These are phyloP conservation scores for Collybia nuda DNA, from an alignment of 768 basidiomycete genomes.

Conservation along the genomic window DNA sequence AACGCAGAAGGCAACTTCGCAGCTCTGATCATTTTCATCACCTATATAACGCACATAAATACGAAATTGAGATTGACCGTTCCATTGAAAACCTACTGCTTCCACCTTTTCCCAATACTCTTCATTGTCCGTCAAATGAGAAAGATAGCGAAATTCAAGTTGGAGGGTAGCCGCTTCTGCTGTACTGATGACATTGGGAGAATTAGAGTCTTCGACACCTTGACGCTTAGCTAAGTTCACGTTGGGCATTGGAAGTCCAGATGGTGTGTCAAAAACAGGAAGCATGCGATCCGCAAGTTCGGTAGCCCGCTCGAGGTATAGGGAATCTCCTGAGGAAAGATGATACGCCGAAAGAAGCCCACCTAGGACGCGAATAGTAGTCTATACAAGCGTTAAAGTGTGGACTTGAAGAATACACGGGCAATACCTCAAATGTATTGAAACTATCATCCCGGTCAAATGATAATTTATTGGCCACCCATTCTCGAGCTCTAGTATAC, in stretches of 20 bases:
- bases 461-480: slow-evolving; percentile 67
- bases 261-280: slow-evolving; percentile 78
- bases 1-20: slow-evolving; percentile 66
- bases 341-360: slow-evolving; percentile 88
- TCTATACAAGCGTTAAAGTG: slow-evolving; percentile 47
- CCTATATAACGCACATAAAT: slow-evolving; percentile 22
- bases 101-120: slow-evolving; percentile 86
- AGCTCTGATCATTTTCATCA: slow-evolving; percentile 68
- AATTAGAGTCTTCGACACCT: slow-evolving; percentile 62
- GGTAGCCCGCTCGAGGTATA: slow-evolving; percentile 75
- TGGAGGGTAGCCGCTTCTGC: slow-evolving; percentile 88
- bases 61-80: neutral
- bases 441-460: slow-evolving; percentile 83
- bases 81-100: slow-evolving; percentile 42
- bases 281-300: slow-evolving; percentile 87
- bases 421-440: slow-evolving; percentile 90
- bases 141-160: slow-evolving; percentile 88
- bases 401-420: too few species aligned
- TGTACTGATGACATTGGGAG: slow-evolving; percentile 67
- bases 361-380: slow-evolving; percentile 89
- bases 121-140: slow-evolving; percentile 71
- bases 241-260: slow-evolving; percentile 75
- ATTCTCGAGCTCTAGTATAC: slow-evolving; percentile 74
- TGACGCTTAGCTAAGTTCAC: slow-evolving; percentile 67
- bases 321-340: slow-evolving; percentile 65